A percentile compares a stretch with the other conserved stretches of the same genome.
phyloP scores from a whole-genome alignment of 169 alveolate species.

The Cryptosporidium sp. region DNA sequence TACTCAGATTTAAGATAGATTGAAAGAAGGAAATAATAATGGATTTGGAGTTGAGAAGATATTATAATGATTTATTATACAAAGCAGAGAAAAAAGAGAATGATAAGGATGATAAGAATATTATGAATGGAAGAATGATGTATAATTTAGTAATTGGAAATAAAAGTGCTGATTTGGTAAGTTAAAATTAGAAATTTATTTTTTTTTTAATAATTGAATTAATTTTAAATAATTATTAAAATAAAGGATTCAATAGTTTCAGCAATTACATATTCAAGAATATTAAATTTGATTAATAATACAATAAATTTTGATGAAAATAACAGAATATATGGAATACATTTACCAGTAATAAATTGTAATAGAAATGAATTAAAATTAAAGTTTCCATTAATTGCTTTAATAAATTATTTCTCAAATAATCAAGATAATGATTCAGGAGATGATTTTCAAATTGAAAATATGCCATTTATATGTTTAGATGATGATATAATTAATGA shows the following conservation, averaged over 20 bases:
- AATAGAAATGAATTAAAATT: neutral
- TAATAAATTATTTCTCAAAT: slow-evolving; percentile 18
- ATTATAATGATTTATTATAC: neutral
- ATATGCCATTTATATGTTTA: slow-evolving; percentile 30
- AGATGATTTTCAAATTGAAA: slow-evolving; percentile 5
- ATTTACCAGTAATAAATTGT: slow-evolving; percentile 46
- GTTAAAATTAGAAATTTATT: neutral
- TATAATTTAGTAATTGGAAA: slow-evolving; percentile 48
- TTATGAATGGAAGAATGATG: neutral
- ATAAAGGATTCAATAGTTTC: slow-evolving; percentile 47
- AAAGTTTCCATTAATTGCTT: slow-evolving; percentile 28
- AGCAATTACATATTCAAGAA: slow-evolving; percentile 54
- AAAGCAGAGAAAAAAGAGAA: slow-evolving; percentile 1
- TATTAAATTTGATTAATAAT: slow-evolving; percentile 2
- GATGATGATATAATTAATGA: slow-evolving; percentile 9
- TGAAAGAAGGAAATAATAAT: neutral
- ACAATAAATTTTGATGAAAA: slow-evolving; percentile 14
- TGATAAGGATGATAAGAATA: neutral
- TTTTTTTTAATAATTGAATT: neutral
- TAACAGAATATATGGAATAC: neutral
- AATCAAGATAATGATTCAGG: neutral
- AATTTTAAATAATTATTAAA: neutral
- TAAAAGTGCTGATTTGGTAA: slow-evolving; percentile 57
- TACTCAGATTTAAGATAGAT: too few species aligned
- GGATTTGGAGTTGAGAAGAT: slow-evolving; percentile 12